Percentiles rank a stretch among this genome's conserved stretches.
Evolutionary conservation across 2,329 filamentous ascomycete genomes (phyloP).

Genomic region (Chaetoscypha palmicola): DNA sequence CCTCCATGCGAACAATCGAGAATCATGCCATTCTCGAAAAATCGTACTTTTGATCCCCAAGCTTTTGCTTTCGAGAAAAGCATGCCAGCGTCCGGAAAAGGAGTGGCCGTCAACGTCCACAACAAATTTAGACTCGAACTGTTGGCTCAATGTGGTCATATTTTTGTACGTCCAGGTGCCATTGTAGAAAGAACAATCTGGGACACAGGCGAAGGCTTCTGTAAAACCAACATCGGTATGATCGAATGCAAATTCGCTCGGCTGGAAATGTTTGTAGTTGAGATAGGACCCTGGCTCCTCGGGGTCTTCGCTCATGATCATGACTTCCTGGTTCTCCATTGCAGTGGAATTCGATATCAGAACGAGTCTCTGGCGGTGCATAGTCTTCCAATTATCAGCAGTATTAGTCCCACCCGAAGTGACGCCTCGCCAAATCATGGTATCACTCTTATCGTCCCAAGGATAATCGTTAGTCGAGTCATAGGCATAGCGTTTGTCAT

Average conservation of each 20-base stretch:
- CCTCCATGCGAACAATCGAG: conserved; percentile 65
- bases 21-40: conserved; percentile 76
- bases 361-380: conserved; percentile 53
- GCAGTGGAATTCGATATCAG: conserved; percentile 46
- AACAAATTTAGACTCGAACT: conserved; percentile 60
- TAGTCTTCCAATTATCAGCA: conserved; percentile 44
- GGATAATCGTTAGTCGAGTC: conserved; percentile 45
- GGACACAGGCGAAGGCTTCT: conserved; percentile 40
- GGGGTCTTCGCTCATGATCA: conserved; percentile 30
- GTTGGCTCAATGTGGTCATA: conserved; percentile 47
- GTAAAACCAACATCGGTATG: conserved; percentile 32
- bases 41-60: conserved; percentile 72
- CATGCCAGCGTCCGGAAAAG: conserved; percentile 61
- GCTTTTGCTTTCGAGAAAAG: conserved; percentile 61
- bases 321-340: conserved; percentile 35
- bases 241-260: conserved; percentile 28
- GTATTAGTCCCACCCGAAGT: conserved; percentile 51
- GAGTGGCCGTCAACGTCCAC: conserved; percentile 72
- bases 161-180: conserved; percentile 42
- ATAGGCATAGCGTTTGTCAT: conserved; percentile 53
- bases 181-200: conserved; percentile 38
- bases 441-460: conserved; percentile 51
- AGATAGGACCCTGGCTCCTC: conserved; percentile 35
- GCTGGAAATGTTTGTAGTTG: conserved; percentile 37
- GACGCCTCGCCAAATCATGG: conserved; percentile 57